These are phyloP conservation scores for Colletotrichum sansevieriae DNA, from an alignment of 2,329 filamentous ascomycete genomes.

Conservation along the genomic window DNA sequence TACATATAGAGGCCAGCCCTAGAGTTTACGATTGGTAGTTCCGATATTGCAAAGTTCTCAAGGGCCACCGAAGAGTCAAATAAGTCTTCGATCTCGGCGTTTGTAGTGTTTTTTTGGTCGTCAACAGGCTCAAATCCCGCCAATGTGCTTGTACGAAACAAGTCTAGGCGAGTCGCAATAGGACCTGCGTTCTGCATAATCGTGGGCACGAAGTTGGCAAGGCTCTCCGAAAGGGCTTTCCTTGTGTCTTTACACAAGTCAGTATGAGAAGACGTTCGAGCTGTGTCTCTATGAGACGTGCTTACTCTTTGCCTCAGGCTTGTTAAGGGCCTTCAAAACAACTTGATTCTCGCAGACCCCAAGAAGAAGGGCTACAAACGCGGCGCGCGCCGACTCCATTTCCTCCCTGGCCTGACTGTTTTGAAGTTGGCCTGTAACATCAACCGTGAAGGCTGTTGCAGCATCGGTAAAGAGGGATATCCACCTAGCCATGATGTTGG, in stretches of 20 bases:
- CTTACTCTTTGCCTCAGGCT: slow-evolving; percentile 66
- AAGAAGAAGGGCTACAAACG: slow-evolving; percentile 73
- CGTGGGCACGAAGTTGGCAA: slow-evolving; percentile 67
- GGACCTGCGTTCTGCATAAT: slow-evolving; percentile 69
- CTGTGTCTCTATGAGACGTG: slow-evolving; percentile 1
- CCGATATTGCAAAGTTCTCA: slow-evolving; percentile 68
- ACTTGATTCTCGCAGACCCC: slow-evolving; percentile 71
- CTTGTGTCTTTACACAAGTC: slow-evolving; percentile 55
- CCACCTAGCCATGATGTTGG: slow-evolving; percentile 67
- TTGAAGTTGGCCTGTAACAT: slow-evolving; percentile 61
- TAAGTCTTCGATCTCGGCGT: slow-evolving; percentile 68
- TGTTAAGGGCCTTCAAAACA: slow-evolving; percentile 67
- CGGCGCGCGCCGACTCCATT: slow-evolving; percentile 71
- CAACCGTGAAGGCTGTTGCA: slow-evolving; percentile 61
- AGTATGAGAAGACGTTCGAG: background rate
- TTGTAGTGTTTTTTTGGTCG: slow-evolving; percentile 63
- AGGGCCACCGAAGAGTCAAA: slow-evolving; percentile 69
- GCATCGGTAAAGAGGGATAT: slow-evolving; percentile 69
- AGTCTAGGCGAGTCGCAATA: slow-evolving; percentile 66
- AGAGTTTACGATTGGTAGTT: slow-evolving; percentile 80
- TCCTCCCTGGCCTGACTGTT: slow-evolving; percentile 65
- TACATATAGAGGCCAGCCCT: slow-evolving; percentile 88
- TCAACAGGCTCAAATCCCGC: slow-evolving; percentile 67
- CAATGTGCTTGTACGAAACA: slow-evolving; percentile 70
- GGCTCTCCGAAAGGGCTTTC: slow-evolving; percentile 62